Base-by-base conservation (phyloP, 2,329 filamentous ascomycete species). In the Trichoderma arundinaceum region DNA sequence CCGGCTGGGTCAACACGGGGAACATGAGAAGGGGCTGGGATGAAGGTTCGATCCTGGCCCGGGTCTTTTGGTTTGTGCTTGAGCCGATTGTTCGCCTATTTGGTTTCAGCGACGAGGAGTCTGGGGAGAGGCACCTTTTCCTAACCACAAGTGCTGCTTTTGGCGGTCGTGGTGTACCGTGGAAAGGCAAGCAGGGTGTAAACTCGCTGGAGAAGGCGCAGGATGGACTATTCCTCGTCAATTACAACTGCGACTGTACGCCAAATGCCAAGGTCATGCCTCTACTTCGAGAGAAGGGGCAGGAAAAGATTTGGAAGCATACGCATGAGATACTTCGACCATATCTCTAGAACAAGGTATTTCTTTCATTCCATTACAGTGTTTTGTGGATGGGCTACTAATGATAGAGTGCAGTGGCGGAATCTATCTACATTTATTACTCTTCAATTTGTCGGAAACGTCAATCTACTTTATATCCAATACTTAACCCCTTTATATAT, bases 11-110 rank as follows among this genome's bases (percentile, higher is more conserved):
- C 52, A 28, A 19, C 13, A 56, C 52, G 13, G 52, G 52, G 5
- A 56, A 56, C 19, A 28, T 41, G 19, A 28, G 52, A 35, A 28
- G 52, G 38, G 52, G 52, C 38, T 56, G 52, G 52, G 52, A 56
- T 28, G 17, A 28, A n/a, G 19, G 19, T 4, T 56, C 52, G 7
- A 41, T 56, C 33, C 1, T 56, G 2, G 52, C 35, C 33, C 35
- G 35, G 7, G 12, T 56, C 19, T 56, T 56, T n/a, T 39, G 19
- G 35, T 41, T 56, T 32, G 2, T 56, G 13, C 17, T 56, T 19
- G 52, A 56, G 38, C 38, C 52, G 19, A 22, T 56, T 13, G 8
- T 56, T 28, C 39, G 39, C 38, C 17, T 43, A 1, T 41, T 56
- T 32, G 52, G 38, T 6, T 56, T n/a, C 4, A 56, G 35, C 19